phyloP scores from a whole-genome alignment of 2,329 filamentous ascomycete species.

The Scedosporium boydii region DNA sequence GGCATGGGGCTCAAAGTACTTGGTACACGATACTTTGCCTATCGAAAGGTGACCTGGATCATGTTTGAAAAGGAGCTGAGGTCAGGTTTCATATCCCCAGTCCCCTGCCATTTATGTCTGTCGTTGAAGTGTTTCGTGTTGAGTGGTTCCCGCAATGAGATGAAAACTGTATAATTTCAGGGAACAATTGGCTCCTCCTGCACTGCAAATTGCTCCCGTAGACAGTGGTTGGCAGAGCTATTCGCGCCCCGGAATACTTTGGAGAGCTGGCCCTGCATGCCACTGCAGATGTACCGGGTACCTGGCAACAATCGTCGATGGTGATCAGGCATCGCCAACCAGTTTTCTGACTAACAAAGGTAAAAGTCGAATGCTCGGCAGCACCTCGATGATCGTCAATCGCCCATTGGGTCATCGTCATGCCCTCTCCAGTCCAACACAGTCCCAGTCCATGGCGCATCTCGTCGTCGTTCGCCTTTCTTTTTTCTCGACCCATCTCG shows the following conservation, averaged over 20 bases:
- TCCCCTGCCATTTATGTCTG: not conserved
- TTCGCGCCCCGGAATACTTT: not conserved
- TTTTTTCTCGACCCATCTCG: too few species aligned
- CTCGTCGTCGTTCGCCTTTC: not conserved
- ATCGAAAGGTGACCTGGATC: not conserved
- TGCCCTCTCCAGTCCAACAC: not conserved
- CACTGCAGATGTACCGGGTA: not conserved
- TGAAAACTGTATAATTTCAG: not conserved
- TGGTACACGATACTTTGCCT: not conserved
- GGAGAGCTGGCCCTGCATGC: not conserved
- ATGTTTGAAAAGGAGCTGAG: not conserved
- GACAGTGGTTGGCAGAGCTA: not conserved
- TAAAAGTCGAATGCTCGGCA: not conserved
- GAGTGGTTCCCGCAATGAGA: not conserved
- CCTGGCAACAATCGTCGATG: not conserved
- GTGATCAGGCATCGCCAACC: slow-evolving; percentile 1
- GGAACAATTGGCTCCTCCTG: not conserved
- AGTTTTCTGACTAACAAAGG: not conserved
- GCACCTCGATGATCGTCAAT: not conserved
- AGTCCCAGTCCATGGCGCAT: not conserved
- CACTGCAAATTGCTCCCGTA: not conserved
- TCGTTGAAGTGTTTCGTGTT: not conserved
- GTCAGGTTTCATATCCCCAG: not conserved
- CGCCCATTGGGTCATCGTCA: not conserved
- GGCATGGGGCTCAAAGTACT: not conserved